Conservation (phyloP, 2,329 filamentous ascomycete genomes). For the Penicillium hordei region DNA sequence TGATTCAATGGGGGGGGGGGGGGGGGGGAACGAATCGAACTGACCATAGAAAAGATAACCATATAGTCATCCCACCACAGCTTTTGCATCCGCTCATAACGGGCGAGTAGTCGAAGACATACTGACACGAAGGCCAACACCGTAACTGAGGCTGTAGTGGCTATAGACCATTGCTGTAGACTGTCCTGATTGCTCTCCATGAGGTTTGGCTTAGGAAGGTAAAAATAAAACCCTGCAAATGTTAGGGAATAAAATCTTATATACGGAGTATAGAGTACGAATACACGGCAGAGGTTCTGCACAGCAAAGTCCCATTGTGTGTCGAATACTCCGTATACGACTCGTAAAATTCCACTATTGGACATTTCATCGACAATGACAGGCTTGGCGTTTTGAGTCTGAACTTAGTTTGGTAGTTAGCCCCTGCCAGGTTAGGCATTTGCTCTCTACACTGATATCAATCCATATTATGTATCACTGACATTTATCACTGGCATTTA, state of each 20-base stretch:
- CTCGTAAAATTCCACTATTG: neutral
- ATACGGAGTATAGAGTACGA: neutral
- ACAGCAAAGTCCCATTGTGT: neutral
- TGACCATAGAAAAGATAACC: conserved; percentile 52
- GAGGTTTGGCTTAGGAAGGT: neutral
- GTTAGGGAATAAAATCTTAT: neutral
- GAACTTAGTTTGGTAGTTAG: neutral
- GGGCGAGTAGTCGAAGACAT: conserved; percentile 44
- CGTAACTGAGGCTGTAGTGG: conserved; percentile 46
- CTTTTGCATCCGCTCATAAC: conserved; percentile 44
- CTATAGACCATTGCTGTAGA: conserved; percentile 47
- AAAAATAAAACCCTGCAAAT: neutral
- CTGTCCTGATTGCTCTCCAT: conserved; percentile 15
- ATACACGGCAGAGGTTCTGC: neutral
- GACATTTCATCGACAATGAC: neutral
- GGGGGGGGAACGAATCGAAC: conserved; percentile 5
- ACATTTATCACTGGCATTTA: neutral
- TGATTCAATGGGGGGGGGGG: neutral
- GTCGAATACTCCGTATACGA: neutral
- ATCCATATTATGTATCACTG: neutral
- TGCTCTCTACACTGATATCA: neutral
- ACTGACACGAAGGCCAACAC: conserved; percentile 43
- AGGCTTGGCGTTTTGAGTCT: neutral
- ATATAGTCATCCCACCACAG: conserved; percentile 56
- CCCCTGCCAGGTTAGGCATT: neutral